Conservation (phyloP, 1,284 basidiomycete genomes). For the Lignosus rhinocerotis region DNA sequence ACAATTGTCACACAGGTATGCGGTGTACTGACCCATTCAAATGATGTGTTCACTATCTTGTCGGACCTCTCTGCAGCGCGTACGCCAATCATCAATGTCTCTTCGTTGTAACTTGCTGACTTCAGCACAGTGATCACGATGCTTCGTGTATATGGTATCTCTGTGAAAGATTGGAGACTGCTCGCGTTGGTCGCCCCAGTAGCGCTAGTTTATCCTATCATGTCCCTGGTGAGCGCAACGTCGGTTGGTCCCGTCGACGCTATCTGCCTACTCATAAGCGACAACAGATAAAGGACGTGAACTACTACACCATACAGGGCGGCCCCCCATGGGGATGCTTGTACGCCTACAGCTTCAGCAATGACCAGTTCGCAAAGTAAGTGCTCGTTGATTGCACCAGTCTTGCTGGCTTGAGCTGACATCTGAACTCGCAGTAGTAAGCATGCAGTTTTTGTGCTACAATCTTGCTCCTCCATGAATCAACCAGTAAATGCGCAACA, state of each 20-base stretch:
- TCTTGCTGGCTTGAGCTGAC: too few relatives aligned
- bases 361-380: background rate
- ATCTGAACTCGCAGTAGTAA: too few relatives aligned
- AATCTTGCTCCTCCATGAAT: too few relatives aligned
- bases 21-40: background rate
- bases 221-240: background rate
- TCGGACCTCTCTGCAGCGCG: background rate
- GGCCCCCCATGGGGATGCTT: background rate
- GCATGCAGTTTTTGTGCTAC: too few relatives aligned
- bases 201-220: background rate
- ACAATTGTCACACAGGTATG: background rate
- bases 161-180: background rate
- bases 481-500: too few relatives aligned
- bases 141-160: background rate
- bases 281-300: background rate
- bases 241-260: background rate
- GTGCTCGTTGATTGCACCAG: background rate
- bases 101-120: background rate
- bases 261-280: too few relatives aligned
- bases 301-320: background rate
- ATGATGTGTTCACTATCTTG: background rate
- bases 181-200: background rate
- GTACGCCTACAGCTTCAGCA: background rate
- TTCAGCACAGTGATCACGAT: background rate
- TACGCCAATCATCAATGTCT: background rate